Evolutionary conservation across 768 basidiomycete species (phyloP), one percentile per base, ranked within the genome.

Genomic region (Leucosporidium creatinivorum): DNA sequence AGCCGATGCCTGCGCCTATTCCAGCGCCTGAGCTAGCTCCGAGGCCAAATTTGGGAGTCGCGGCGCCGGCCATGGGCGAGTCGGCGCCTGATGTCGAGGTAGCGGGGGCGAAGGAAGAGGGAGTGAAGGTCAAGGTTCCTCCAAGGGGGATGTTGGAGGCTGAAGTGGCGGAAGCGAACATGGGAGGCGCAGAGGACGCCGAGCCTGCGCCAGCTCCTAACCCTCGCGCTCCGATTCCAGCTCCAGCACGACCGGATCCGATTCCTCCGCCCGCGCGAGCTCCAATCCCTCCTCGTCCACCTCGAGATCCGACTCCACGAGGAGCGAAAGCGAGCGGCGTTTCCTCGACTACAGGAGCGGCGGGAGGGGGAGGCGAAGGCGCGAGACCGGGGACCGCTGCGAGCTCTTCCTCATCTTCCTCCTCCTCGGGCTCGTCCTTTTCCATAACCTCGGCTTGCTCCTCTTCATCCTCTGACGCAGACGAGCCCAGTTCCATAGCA

Each of bases 71-170:
- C 28, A 52, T 36, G 7, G 51, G 60, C 1, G 71, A 67, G 21
- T 69, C 58, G 1, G 63, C 18, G 15, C 66, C 66, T 57, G 54
- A 81, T 68, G 82, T 67, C 54, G 54, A 55, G 25, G 48, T 25
- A 2, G 72, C 62, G 75, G 78, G 58, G 77, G 79, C 66, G 75
- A 77, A 50, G 67, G 76, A 54, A 74, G 74, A 49, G 26, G 65
- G 17, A 13, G 8, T 44, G 68, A 64, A 58, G 21, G 78, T 17
- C 8, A 48, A 28, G 23, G 25, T 25, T 28, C 58, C 31, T 61
- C 49, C 50, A 75, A 66, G 23, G 66, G 48, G 84, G 82, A 15
- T 74, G 28, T 83, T 77, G 1, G 84, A 81, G 19, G 81, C 70
- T 30, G 80, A 59, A 12, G 62, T 54, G 28, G 63, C 36, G 1